These are phyloP conservation scores for Colletotrichum sp. DNA, from an alignment of 2,329 filamentous ascomycete genomes.

Conservation along the genomic window DNA sequence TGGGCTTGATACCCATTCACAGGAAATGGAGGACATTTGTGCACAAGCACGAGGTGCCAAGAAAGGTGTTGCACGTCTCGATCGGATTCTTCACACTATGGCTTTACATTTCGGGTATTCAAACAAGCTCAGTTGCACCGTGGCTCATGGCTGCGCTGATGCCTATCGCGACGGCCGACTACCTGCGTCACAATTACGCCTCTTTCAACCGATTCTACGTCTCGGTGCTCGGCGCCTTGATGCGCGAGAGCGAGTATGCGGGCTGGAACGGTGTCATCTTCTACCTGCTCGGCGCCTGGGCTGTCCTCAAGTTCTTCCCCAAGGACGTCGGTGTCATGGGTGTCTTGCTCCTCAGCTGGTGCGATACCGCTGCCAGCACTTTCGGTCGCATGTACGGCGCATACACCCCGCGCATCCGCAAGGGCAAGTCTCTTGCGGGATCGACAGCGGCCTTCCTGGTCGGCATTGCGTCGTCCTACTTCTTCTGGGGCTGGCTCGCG, in stretches of 20 bases:
- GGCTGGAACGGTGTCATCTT: slow-evolving; percentile 98
- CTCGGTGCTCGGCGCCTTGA: slow-evolving; percentile 81
- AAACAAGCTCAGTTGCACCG: slow-evolving; percentile 80
- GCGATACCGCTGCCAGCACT: slow-evolving; percentile 94
- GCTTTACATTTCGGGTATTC: slow-evolving; percentile 81
- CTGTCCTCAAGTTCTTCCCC: slow-evolving; percentile 83
- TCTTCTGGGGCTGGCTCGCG: slow-evolving; percentile 89
- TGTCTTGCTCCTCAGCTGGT: slow-evolving; percentile 93
- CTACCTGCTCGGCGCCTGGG: slow-evolving; percentile 91
- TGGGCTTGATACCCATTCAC: slow-evolving; percentile 95
- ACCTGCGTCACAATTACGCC: slow-evolving; percentile 82
- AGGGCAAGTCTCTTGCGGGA: slow-evolving; percentile 90
- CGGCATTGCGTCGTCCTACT: slow-evolving; percentile 80
- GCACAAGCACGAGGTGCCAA: slow-evolving; percentile 95
- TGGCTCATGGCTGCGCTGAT: slow-evolving; percentile 82
- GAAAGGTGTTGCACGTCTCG: slow-evolving; percentile 91
- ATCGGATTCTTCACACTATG: slow-evolving; percentile 94
- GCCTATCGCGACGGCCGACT: slow-evolving; percentile 82
- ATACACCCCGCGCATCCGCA: slow-evolving; percentile 84
- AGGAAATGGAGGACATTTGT: slow-evolving; percentile 89
- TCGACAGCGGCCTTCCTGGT: slow-evolving; percentile 83
- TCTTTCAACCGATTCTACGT: slow-evolving; percentile 90
- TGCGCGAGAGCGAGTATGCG: slow-evolving; percentile 94
- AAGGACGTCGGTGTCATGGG: slow-evolving; percentile 93
- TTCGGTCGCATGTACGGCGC: slow-evolving; percentile 89